Base-by-base conservation (phyloP, 2,329 filamentous ascomycete species). In the Ceratocystis harringtonii region DNA sequence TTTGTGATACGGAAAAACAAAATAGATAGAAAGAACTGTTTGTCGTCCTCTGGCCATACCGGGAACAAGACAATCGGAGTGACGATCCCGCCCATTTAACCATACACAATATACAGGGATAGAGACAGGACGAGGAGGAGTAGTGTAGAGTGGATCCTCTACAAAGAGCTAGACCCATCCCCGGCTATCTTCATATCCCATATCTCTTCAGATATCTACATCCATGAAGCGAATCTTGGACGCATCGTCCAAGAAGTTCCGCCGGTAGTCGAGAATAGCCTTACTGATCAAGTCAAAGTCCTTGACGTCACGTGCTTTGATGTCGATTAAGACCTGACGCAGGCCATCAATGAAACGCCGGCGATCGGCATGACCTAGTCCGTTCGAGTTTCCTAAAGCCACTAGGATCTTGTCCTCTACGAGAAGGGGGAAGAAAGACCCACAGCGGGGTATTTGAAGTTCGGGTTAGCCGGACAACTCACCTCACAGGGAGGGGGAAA, bases 381-480 rank as follows among this genome's bases (percentile, higher is more conserved):
- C 84, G 68, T 86, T 84, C 57, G 83, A 80, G 60, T 81, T 84
- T 57, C 87, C 87, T 64, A 91, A 81, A 70, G 88, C 84, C 66
- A 88, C 79, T 69, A 91, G 82, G 69, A 90, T 85, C 72, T 85
- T 83, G 73, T 87, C 84, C 78, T 90, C 88, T 91, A 67, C 63
- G 63, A 65, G 28, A 64, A 63, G 36, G 28, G 36, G 3, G 22
- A 52, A 25, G n/a, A 63, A 63, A 63, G 17, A 60, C 12, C 28
- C 22, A 58, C 52, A 25, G 32, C 30, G 55, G 52, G 55, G 55
- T 0, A 28, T 22, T 58, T 58, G 5, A 22, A n/a, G 25, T 10
- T 41, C 60, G 41, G 30, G 57, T 65, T 65, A 62, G 60, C 45
- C 57, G 63, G 17, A 60, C 50, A 64, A 22, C 19, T 66, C 63